phyloP scores from a whole-genome alignment of 1,139 yeast genomes.

The Pneumocystis jirovecii region DNA sequence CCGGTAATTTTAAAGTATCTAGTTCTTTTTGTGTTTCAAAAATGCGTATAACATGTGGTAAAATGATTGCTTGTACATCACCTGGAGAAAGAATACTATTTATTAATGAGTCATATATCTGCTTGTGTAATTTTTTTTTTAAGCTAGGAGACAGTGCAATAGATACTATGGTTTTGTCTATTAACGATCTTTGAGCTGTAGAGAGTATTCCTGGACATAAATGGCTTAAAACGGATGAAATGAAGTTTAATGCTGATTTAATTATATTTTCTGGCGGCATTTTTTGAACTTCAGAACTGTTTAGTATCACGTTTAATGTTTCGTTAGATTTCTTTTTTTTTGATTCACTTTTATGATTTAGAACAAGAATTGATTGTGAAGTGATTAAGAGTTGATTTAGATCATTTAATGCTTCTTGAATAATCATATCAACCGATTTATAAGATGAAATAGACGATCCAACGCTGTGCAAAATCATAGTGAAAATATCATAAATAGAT shows the following conservation, averaged over 20 bases:
- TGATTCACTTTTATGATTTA: background rate
- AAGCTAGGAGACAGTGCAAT: background rate
- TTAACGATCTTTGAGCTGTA: background rate
- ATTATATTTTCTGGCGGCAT: background rate
- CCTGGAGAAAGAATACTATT: background rate
- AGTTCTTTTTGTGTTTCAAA: background rate
- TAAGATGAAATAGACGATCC: background rate
- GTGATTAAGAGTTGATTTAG: background rate
- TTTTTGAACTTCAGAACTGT: background rate
- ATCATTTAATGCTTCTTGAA: background rate
- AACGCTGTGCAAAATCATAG: background rate
- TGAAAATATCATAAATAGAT: background rate
- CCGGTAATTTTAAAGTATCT: background rate
- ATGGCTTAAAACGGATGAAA: background rate
- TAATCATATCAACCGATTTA: background rate
- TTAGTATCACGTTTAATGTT: background rate
- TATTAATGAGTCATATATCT: background rate
- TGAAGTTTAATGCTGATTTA: background rate
- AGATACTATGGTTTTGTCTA: background rate
- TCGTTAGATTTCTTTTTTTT: background rate
- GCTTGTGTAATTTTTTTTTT: background rate
- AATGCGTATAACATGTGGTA: constrained; percentile 1
- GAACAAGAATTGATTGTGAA: background rate
- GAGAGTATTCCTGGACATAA: background rate
- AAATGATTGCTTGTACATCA: background rate